Base-by-base conservation (phyloP, 164 flowering plant genomes). In the Kalanchoe fedtschenkoi region DNA sequence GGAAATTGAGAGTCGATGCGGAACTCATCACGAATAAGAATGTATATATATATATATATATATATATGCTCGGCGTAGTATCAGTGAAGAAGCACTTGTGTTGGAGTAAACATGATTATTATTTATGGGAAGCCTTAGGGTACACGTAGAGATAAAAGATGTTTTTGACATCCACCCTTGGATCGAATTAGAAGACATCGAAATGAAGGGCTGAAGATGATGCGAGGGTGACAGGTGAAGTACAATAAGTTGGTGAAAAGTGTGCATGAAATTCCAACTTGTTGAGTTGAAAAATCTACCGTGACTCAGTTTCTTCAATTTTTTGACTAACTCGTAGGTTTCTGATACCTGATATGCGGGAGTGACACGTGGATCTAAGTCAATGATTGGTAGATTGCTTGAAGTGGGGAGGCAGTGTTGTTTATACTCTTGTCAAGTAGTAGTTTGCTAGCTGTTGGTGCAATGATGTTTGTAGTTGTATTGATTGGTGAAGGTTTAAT, bases 261-360 rank as follows among this genome's bases (percentile, higher is more conserved):
- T 28, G 54, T 47, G 54, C 54, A 47, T 21, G 16, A 47, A 46
- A 46, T 46, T 43, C 47, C 47, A 43, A 43, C 47, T 43, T 43
- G n/a, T 43, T 43, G n/a, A 43, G 47, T 43, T 43, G 47, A 43
- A 8, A 43, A 13, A 17, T n/a, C 17, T 14, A 42, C 21, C 21
- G 53, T 19, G 53, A 44, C 21, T 44, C 53, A 47, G 29, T 47
- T 21, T 47, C 28, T 47, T 47, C 28, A 47, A 29, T 13, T 47
- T 11, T 47, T 47, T 47, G 29, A 47, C 54, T 47, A 47, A 6
- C 30, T 21, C 13, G 22, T 46, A 47, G 13, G 13, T 47, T 11
- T 47, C 14, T 1, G 22, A 47, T 8, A 14, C 53, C 53, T n/a
- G n/a, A n/a, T n/a, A 5, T n/a, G 24, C 2, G 22, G n/a, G 53